phyloP scores from a whole-genome alignment of 1,284 basidiomycete genomes.

The Tylopilus orsonianus region DNA sequence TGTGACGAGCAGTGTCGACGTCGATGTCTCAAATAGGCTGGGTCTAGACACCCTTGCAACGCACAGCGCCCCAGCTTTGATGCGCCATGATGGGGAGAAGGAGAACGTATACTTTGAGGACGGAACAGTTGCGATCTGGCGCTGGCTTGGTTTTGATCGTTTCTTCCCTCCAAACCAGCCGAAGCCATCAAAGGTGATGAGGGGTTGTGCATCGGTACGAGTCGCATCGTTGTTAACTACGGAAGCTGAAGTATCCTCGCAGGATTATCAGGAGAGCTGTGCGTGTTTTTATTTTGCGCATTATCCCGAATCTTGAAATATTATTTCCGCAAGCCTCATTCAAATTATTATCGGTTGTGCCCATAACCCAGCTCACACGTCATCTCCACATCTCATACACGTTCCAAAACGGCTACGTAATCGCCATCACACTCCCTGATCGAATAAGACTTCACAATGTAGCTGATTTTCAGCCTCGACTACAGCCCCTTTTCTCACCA shows the following conservation, averaged over 20 bases:
- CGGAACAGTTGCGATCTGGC: slow-evolving; percentile 61
- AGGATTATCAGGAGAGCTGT: slow-evolving; percentile 78
- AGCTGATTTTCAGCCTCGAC: slow-evolving; percentile 42
- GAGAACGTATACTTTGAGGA: slow-evolving; percentile 40
- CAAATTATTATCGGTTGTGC: slow-evolving; percentile 53
- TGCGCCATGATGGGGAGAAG: slow-evolving; percentile 40
- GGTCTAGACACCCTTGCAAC: slow-evolving; percentile 57
- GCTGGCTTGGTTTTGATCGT: slow-evolving; percentile 62
- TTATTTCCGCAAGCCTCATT: slow-evolving; percentile 50
- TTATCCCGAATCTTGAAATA: slow-evolving; percentile 7
- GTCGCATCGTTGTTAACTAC: not conserved
- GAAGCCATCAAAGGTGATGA: slow-evolving; percentile 41
- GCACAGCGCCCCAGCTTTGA: slow-evolving; percentile 57
- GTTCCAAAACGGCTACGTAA: slow-evolving; percentile 49
- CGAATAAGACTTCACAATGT: slow-evolving; percentile 49
- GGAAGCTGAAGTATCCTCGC: slow-evolving; percentile 9
- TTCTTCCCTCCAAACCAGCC: slow-evolving; percentile 57
- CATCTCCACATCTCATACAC: slow-evolving; percentile 48
- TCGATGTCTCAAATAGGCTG: slow-evolving; percentile 44
- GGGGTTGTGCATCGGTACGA: slow-evolving; percentile 62
- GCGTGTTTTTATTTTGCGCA: slow-evolving; percentile 14
- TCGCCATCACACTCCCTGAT: slow-evolving; percentile 45
- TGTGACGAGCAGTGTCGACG: not conserved
- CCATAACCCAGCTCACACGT: slow-evolving; percentile 41
- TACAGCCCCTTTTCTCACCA: slow-evolving; percentile 24